Evolutionary conservation across 139 green algal species (phyloP).

Genomic region (Coelastrella sp.): DNA sequence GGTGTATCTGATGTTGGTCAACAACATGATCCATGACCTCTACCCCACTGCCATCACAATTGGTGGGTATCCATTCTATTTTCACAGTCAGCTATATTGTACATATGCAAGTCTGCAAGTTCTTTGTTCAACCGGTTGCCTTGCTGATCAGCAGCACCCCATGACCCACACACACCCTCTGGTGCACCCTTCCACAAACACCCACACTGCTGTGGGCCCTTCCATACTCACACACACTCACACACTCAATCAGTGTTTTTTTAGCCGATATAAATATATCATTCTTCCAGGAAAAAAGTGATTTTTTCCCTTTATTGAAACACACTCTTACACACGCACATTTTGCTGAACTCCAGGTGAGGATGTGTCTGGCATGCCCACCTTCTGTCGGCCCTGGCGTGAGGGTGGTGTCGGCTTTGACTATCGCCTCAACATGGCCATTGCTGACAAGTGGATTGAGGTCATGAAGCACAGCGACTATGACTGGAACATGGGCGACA

Average conservation of each 20-base stretch:
- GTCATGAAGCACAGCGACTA: conserved; percentile 81
- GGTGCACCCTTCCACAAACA: too few relatives aligned
- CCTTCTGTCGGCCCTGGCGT: conserved; percentile 87
- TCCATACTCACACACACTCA: too few relatives aligned
- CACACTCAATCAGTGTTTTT: too few relatives aligned
- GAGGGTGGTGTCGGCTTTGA: conserved; percentile 98
- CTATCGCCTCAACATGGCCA: conserved; percentile 99
- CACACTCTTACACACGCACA: background rate
- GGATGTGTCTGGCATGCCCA: conserved; percentile 98
- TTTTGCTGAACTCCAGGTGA: conserved; percentile 59
- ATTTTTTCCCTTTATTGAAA: background rate
- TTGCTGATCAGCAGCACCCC: background rate
- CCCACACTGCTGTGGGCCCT: too few relatives aligned
- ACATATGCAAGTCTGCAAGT: background rate
- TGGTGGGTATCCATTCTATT: conserved; percentile 50
- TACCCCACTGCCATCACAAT: conserved; percentile 93
- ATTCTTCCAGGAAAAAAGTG: too few relatives aligned
- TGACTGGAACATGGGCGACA: conserved; percentile 94
- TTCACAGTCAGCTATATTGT: background rate
- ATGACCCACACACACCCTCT: too few relatives aligned
- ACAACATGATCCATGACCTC: conserved; percentile 94
- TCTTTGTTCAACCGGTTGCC: too few relatives aligned
- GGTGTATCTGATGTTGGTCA: conserved; percentile 95
- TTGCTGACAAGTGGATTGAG: conserved; percentile 99
- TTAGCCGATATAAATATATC: too few relatives aligned